Percentiles rank a stretch among this genome's conserved stretches.
Conservation (phyloP, 1,139 yeast genomes). For the Hyphopichia burtonii region DNA sequence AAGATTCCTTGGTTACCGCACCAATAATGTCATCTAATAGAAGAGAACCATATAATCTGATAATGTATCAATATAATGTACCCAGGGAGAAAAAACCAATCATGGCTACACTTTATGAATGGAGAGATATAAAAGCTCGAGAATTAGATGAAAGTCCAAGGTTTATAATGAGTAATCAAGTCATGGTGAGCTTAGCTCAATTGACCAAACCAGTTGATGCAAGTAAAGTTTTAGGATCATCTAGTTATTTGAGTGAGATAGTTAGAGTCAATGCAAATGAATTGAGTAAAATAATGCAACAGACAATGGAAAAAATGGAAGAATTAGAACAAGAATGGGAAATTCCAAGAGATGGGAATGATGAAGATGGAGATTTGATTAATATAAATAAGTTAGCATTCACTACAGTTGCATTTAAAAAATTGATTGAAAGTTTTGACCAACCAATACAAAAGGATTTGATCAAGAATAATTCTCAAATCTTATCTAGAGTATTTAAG, state of each 20-base stretch:
- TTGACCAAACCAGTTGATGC: slow-evolving; percentile 55
- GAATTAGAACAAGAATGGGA: slow-evolving; percentile 10
- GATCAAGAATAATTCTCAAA: slow-evolving; percentile 10
- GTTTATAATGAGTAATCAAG: slow-evolving; percentile 80
- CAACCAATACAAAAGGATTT: slow-evolving; percentile 5
- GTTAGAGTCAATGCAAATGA: slow-evolving; percentile 58
- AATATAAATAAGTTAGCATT: not conserved
- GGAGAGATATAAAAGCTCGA: slow-evolving; percentile 84
- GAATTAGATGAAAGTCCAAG: slow-evolving; percentile 80
- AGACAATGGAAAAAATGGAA: slow-evolving; percentile 28
- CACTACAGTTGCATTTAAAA: slow-evolving; percentile 14
- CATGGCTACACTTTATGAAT: slow-evolving; percentile 62
- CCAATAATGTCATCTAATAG: slow-evolving; percentile 48
- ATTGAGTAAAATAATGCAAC: slow-evolving; percentile 54
- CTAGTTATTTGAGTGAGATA: slow-evolving; percentile 51
- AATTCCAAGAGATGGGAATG: not conserved
- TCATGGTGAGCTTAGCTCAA: slow-evolving; percentile 62
- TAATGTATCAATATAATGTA: slow-evolving; percentile 68
- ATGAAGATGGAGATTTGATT: not conserved
- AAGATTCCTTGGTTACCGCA: slow-evolving; percentile 37
- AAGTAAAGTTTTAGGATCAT: slow-evolving; percentile 54
- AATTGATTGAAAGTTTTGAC: slow-evolving; percentile 10
- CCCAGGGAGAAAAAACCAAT: slow-evolving; percentile 55
- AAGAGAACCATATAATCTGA: slow-evolving; percentile 55
- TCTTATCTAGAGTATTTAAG: slow-evolving; percentile 12